Conservation (phyloP, 768 basidiomycete genomes). For the Amanita rubescens region DNA sequence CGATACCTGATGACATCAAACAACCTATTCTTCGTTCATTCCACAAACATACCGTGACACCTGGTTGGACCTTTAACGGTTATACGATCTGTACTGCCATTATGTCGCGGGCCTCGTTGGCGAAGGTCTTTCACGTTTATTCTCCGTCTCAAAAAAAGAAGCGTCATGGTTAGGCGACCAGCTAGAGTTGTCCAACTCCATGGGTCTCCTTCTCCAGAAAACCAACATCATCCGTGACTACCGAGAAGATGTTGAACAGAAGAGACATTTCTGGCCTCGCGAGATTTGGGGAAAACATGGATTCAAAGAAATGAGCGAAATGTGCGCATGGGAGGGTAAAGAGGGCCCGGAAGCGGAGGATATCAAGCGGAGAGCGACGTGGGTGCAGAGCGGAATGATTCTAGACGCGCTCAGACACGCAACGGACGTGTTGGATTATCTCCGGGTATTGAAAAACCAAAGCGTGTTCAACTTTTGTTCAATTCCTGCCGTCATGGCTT, state of each 20-base stretch:
- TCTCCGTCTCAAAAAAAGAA: slow-evolving; percentile 82
- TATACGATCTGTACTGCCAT: slow-evolving; percentile 97
- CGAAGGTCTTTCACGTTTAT: slow-evolving; percentile 87
- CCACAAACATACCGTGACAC: slow-evolving; percentile 67
- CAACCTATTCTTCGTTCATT: slow-evolving; percentile 80
- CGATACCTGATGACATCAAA: slow-evolving; percentile 79
- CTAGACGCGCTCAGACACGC: slow-evolving; percentile 82
- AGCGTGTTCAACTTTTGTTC: slow-evolving; percentile 94
- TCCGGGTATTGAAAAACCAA: slow-evolving; percentile 81
- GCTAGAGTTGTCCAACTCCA: slow-evolving; percentile 84
- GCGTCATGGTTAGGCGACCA: slow-evolving; percentile 64
- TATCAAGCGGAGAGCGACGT: slow-evolving; percentile 50
- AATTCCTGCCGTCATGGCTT: slow-evolving; percentile 91
- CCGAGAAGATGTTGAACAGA: slow-evolving; percentile 82
- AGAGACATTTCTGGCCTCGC: slow-evolving; percentile 88
- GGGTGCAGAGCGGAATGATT: slow-evolving; percentile 84
- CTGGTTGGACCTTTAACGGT: slow-evolving; percentile 83
- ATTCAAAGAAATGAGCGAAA: slow-evolving; percentile 64
- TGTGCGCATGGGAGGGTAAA: slow-evolving; percentile 32
- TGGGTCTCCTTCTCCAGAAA: slow-evolving; percentile 96
- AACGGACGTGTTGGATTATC: slow-evolving; percentile 83
- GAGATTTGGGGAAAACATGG: slow-evolving; percentile 85
- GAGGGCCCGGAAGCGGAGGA: slow-evolving; percentile 34
- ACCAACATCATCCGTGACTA: slow-evolving; percentile 97
- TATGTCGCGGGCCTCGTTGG: slow-evolving; percentile 98